These are phyloP conservation scores for Podaxis carcinomalis DNA, from an alignment of 768 basidiomycete species.

Conservation along the genomic window DNA sequence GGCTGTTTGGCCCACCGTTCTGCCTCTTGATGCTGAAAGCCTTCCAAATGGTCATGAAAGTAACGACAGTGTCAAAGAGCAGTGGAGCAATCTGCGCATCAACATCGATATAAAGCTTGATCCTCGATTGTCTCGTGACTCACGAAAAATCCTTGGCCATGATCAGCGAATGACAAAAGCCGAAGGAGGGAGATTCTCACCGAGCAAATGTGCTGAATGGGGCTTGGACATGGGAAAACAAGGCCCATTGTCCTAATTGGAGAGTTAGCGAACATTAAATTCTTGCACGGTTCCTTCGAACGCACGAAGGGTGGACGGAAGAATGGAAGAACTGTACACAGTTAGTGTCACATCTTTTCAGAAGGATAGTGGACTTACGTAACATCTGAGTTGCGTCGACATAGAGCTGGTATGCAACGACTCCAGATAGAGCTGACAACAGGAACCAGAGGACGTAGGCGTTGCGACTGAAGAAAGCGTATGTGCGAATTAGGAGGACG, in stretches of 20 bases:
- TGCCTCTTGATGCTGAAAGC: slow-evolving; percentile 72
- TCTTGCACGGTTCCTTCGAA: background rate
- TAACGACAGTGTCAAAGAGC: slow-evolving; percentile 76
- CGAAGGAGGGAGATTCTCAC: slow-evolving; percentile 32
- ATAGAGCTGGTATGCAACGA: slow-evolving; percentile 78
- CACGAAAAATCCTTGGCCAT: slow-evolving; percentile 50
- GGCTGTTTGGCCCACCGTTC: slow-evolving; percentile 72
- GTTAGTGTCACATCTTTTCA: slow-evolving; percentile 5
- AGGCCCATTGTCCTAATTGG: slow-evolving; percentile 48
- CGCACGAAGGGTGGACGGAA: slow-evolving; percentile 58
- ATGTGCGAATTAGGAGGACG: slow-evolving; percentile 79
- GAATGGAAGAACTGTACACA: slow-evolving; percentile 55
- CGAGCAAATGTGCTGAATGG: slow-evolving; percentile 78
- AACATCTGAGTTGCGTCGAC: slow-evolving; percentile 78
- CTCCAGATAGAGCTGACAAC: slow-evolving; percentile 61
- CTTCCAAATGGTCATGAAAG: slow-evolving; percentile 76
- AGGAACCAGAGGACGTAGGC: slow-evolving; percentile 60
- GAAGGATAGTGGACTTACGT: slow-evolving; percentile 35
- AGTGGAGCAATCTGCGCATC: slow-evolving; percentile 68
- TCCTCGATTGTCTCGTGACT: slow-evolving; percentile 20
- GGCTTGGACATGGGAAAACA: slow-evolving; percentile 82
- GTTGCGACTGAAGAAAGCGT: slow-evolving; percentile 83
- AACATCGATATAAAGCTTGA: slow-evolving; percentile 8
- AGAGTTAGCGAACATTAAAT: background rate
- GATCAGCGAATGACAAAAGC: slow-evolving; percentile 13